Base-by-base conservation (phyloP, 2,329 filamentous ascomycete species). In the Botrytis paeoniae region DNA sequence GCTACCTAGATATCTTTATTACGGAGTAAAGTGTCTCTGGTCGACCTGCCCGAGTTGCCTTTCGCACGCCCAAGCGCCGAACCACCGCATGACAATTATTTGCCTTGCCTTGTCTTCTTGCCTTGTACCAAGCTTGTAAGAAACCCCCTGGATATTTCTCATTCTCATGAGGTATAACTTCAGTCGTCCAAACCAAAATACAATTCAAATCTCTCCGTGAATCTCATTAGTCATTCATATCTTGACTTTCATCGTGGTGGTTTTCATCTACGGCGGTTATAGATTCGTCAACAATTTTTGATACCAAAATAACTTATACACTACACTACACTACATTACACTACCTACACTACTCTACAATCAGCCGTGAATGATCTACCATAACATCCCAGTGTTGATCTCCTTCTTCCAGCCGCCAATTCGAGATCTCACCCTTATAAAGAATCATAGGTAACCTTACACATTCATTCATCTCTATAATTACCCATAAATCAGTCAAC, bases 401-500 rank as follows among this genome's bases (percentile, higher is more conserved):
- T 63, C 65, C 65, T 65, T 48, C 70, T 48, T 45, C 68, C 70
- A 69, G 63, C 63, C 70, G 70, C 70, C 63, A 64, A 72, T 63
- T 59, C 63, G 62, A 61, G 29, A 64, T 73, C 57, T 73, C 71
- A 66, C 70, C 71, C 72, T 70, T 72, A 73, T 69, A 69, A 62
- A 61, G 48, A 68, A 54, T 59, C 71, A 71, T 61, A 70, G 51
- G 51, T 29, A 57, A 43, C 48, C 48, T 68, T 70, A 59, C 62
- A 61, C 62, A 43, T 69, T 48, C 62, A 43, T 69, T 41, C 45
- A 35, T 71, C 61, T 37, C 41, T 29, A 41, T 59, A 66, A 54
- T 59, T 65, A 22, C 37, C 61, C 43, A 61, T 71, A 71, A 70
- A 71, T 54, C 76, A 75, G 76, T 73, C 83, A 85, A 80, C 75